Conservation (phyloP, 2,329 filamentous ascomycete genomes). For the Hypoxylon sp. region DNA sequence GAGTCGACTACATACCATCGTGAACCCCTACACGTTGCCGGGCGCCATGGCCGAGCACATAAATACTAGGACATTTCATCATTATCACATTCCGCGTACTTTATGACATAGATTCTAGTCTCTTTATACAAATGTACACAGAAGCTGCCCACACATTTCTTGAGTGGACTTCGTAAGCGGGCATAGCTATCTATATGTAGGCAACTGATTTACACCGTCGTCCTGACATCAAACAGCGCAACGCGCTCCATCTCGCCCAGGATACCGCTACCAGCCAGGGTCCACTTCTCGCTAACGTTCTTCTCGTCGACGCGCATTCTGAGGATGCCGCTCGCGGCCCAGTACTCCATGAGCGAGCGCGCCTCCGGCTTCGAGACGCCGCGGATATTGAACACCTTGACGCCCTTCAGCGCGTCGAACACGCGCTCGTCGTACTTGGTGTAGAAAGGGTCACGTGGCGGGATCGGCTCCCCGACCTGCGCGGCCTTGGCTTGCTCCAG, state of each 20-base stretch:
- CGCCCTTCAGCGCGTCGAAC: slow-evolving; percentile 66
- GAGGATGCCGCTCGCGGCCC: slow-evolving; percentile 86
- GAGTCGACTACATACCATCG: background rate
- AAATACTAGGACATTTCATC: background rate
- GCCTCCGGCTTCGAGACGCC: slow-evolving; percentile 83
- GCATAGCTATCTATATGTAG: background rate
- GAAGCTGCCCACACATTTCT: background rate
- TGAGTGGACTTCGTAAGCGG: background rate
- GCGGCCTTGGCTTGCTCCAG: slow-evolving; percentile 70
- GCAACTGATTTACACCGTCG: slow-evolving; percentile 22
- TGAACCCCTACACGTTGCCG: background rate
- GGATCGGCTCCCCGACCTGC: slow-evolving; percentile 55
- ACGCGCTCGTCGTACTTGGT: slow-evolving; percentile 71
- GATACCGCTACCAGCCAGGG: slow-evolving; percentile 82
- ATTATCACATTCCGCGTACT: background rate
- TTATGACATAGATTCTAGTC: background rate
- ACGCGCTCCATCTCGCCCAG: slow-evolving; percentile 86
- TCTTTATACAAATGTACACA: slow-evolving; percentile 1
- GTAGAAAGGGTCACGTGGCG: slow-evolving; percentile 67
- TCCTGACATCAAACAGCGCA: slow-evolving; percentile 57
- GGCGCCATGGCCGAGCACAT: background rate
- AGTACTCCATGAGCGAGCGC: slow-evolving; percentile 90
- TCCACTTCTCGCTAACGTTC: slow-evolving; percentile 86
- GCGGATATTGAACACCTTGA: slow-evolving; percentile 70
- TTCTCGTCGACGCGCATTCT: slow-evolving; percentile 78